A percentile compares a stretch with the other conserved stretches of the same genome.
Conservation (phyloP, 768 basidiomycete species). For the Leccinellum luteum region DNA sequence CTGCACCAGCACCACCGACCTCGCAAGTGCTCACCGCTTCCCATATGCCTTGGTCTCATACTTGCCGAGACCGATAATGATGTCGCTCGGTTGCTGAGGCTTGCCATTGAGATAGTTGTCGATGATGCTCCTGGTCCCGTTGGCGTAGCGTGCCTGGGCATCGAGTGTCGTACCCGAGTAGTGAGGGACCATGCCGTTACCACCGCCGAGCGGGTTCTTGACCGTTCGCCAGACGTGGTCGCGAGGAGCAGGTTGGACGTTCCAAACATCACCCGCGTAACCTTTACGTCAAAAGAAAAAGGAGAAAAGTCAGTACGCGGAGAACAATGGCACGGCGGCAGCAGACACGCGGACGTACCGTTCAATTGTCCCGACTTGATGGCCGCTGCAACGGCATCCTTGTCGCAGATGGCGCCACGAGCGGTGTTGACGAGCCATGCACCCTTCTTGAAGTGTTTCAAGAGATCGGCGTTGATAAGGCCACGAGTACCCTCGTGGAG, state of each 20-base stretch:
- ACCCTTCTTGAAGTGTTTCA: slow-evolving; percentile 89
- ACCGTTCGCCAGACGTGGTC: slow-evolving; percentile 85
- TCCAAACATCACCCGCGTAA: slow-evolving; percentile 69
- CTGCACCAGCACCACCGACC: background rate
- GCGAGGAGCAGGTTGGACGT: slow-evolving; percentile 81
- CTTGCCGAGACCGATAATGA: slow-evolving; percentile 74
- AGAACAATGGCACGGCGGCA: background rate
- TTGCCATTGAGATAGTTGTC: slow-evolving; percentile 63
- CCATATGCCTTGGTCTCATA: slow-evolving; percentile 47
- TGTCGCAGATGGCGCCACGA: slow-evolving; percentile 88
- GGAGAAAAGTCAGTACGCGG: background rate
- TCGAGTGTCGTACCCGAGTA: slow-evolving; percentile 90
- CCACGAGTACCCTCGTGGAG: slow-evolving; percentile 83
- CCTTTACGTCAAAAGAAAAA: slow-evolving; percentile 7
- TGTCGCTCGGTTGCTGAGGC: slow-evolving; percentile 71
- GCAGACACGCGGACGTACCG: slow-evolving; percentile 34
- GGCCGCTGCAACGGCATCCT: slow-evolving; percentile 74
- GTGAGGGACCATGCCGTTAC: slow-evolving; percentile 89
- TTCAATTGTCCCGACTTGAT: slow-evolving; percentile 71
- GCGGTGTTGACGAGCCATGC: slow-evolving; percentile 93
- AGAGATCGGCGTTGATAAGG: slow-evolving; percentile 76
- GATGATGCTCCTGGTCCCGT: slow-evolving; percentile 66
- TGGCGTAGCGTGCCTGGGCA: slow-evolving; percentile 84
- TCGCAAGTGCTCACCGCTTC: slow-evolving; percentile 13
- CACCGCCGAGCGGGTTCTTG: slow-evolving; percentile 78